These are phyloP conservation scores for Syzygium grande DNA, from an alignment of 345 rosid species.

Conservation along the genomic window DNA sequence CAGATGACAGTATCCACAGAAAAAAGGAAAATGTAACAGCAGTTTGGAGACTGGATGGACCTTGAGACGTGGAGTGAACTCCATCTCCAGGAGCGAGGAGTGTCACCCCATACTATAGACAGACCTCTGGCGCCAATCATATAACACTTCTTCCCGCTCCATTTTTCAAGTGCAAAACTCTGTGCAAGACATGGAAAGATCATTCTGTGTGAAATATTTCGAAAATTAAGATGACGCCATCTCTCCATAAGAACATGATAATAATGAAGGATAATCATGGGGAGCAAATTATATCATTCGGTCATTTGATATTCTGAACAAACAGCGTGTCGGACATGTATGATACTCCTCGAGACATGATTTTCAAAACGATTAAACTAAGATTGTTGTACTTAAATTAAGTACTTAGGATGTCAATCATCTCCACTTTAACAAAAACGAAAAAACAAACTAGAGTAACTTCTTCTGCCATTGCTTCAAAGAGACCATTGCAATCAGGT, in stretches of 20 bases:
- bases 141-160: constrained; percentile 27
- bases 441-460: not conserved
- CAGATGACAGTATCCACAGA: not conserved
- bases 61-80: constrained; percentile 5
- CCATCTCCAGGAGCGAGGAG: constrained; percentile 16
- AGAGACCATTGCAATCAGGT: not conserved
- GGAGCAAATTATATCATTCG: not conserved
- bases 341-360: not conserved
- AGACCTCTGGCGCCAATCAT: constrained; percentile 20
- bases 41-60: not conserved
- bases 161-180: constrained; percentile 24
- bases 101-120: constrained; percentile 13
- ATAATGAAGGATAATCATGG: not conserved
- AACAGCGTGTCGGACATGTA: not conserved
- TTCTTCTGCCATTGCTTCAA: not conserved
- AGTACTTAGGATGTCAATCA: not conserved
- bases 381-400: not conserved
- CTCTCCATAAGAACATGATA: not conserved
- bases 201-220: not conserved
- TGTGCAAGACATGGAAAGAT: not conserved
- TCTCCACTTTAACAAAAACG: not conserved
- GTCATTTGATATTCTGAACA: not conserved
- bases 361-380: not conserved
- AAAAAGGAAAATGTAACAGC: not conserved
- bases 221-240: not conserved